Evolutionary conservation across 371 early-diverging fungal species (phyloP), one percentile per base, ranked within the genome.

Genomic region (Haplosporangium sp.): DNA sequence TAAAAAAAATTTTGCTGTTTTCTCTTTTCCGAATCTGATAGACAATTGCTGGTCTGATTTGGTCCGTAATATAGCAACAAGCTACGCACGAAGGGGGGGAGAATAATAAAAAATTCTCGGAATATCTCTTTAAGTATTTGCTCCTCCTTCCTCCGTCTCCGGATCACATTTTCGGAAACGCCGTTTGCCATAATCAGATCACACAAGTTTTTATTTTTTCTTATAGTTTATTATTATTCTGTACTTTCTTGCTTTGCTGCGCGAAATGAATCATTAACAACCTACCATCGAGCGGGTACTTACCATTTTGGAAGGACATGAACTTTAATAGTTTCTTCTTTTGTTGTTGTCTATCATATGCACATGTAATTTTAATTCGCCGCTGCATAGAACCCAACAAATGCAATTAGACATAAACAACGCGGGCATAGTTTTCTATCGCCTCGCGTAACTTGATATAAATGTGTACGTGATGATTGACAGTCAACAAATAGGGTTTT

Each of bases 161-260:
- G 65, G 56, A 44, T 50, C 35, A 59, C 61, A 19, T 67, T 58
- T 63, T 64, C 44, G 72, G 60, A 60, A 56, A 60, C 40, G 44
- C 61, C 52, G 62, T 61, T 53, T 4, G 4, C 37, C 37, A 27
- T 27, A 27, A 27, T 27, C 27, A 27, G 27, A 27, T 27, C 27
- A 27, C 27, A 27, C 27, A 27, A 27, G 27, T 27, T 27, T 27
- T 27, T 38, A 38, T 38, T 11, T 47, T 9, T 4, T 3, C 9
- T 11, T 47, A 11, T 4, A 4, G 2, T 50, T 50, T 7, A 15
- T 13, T 47, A 15, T 15, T 47, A 52, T 10, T 44, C 13, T 11
- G 2, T 48, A 17, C 48, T 48, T 47, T 50, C 6, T 7, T 50
- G 19, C 45, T 50, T 50, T 55, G 55, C 55, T 55, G 55, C 55